Percentiles rank a stretch among this genome's conserved stretches.
phyloP scores from a whole-genome alignment of 2,329 filamentous ascomycete species.

The Aspergillus versicolor region DNA sequence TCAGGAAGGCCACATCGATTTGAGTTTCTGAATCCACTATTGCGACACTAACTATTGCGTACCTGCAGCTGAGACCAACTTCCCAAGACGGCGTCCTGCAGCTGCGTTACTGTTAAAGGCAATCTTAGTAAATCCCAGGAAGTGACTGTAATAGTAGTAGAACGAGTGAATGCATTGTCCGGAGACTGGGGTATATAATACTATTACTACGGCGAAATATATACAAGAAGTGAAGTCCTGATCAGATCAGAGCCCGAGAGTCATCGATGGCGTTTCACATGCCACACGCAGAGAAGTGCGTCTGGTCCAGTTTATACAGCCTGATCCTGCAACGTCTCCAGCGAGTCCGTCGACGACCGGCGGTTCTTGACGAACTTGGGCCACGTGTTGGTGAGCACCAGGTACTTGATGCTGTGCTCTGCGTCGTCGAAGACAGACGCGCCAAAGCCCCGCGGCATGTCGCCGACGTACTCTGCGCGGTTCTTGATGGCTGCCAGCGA shows the following conservation, averaged over 20 bases:
- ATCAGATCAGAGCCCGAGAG: background rate
- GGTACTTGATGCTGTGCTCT: constrained; percentile 62
- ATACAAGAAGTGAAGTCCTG: background rate
- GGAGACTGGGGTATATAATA: background rate
- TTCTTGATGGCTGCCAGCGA: constrained; percentile 26
- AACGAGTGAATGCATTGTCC: no score
- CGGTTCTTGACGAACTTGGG: constrained; percentile 34
- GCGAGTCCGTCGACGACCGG: constrained; percentile 1
- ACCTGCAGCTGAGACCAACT: no score
- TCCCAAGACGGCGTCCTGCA: no score
- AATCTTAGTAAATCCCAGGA: no score
- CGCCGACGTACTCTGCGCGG: constrained; percentile 33
- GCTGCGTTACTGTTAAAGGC: no score
- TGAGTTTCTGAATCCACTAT: no score
- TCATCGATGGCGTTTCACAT: background rate
- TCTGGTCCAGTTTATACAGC: background rate
- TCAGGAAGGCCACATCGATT: no score
- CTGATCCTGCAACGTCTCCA: background rate
- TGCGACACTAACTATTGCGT: no score
- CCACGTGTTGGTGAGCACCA: constrained; percentile 70
- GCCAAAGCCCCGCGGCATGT: constrained; percentile 49
- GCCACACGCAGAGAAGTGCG: background rate
- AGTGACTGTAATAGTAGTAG: no score
- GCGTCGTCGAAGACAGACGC: constrained; percentile 58
- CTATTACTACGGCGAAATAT: background rate